Base-by-base conservation (phyloP, 352 stramenopile genomes). In the Phytophthora uliginosa region DNA sequence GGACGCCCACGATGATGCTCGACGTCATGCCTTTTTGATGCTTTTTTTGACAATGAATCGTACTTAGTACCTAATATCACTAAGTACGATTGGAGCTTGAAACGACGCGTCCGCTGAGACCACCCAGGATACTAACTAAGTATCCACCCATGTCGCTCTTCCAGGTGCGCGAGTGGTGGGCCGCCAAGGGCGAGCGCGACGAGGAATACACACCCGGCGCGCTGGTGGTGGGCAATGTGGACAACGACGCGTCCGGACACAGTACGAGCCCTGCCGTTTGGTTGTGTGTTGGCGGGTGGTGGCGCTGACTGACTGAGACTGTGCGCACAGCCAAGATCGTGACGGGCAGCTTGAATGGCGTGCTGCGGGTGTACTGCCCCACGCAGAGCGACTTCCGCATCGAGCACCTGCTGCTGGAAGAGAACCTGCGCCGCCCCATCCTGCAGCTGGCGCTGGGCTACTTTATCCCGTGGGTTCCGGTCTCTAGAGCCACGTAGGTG, bases 91-190 rank as follows among this genome's bases (percentile, higher is more conserved):
- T 63, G n/a, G 40, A 67, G 40, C 57, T 72, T 72, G 65, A 81
- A 81, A 72, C 61, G 74, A 81, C 65, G 70, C 74, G 69, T 50
- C 60, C 28, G 53, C 58, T 31, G 28, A 31, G 28, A 31, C 28
- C 28, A 31, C 28, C 28, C 28, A 53, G 69, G 59, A 74, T 74
- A 56, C 50, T 17, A 61, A n/a, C n/a, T n/a, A n/a, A n/a, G n/a
- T n/a, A n/a, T n/a, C n/a, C n/a, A n/a, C n/a, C 18, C 31, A 97
- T 98, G 90, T 98, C 90, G 68, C 88, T 98, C 65, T 98, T 98
- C 85, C 89, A 96, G 71, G 84, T 93, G 59, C 84, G 91, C 66
- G 90, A 97, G 71, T 98, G 91, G 91, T 98, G 93, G 93, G 65
- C 78, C 52, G 81, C 86, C 47, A 90, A 88, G 76, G 83, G 85